Evolutionary conservation across 805 yeast genomes (phyloP).

Genomic region (Saccharomycopsis babjevae): DNA sequence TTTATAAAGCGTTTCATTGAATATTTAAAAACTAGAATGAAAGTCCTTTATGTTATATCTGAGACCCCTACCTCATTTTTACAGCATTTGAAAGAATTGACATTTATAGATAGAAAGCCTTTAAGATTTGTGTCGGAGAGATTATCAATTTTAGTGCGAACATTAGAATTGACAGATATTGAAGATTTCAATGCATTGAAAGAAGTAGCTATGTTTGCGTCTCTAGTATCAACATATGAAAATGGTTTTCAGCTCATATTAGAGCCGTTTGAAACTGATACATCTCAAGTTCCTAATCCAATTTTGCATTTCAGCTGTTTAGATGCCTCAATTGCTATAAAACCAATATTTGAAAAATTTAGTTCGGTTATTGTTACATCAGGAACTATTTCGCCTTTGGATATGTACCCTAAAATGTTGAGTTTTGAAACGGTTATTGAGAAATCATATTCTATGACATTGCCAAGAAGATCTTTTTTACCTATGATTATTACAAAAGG

Average conservation of each 20-base stretch:
- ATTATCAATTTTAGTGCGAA: conserved; percentile 75
- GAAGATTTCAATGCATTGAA: conserved; percentile 90
- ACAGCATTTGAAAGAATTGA: conserved; percentile 85
- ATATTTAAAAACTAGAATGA: conserved; percentile 93
- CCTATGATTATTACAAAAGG: conserved; percentile 97
- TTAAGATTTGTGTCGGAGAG: conserved; percentile 87
- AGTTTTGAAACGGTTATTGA: conserved; percentile 89
- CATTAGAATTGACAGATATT: conserved; percentile 76
- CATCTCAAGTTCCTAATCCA: conserved; percentile 93
- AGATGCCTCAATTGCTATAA: conserved; percentile 96
- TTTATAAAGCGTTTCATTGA: conserved; percentile 89
- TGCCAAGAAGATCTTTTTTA: conserved; percentile 82
- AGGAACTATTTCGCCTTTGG: conserved; percentile 96
- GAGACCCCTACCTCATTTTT: conserved; percentile 92
- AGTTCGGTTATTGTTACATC: conserved; percentile 90
- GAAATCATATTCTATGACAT: conserved; percentile 92
- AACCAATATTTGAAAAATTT: conserved; percentile 90
- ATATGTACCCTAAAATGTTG: conserved; percentile 96
- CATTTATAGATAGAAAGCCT: conserved; percentile 89
- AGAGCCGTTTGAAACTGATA: conserved; percentile 93
- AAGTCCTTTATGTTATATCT: conserved; percentile 92
- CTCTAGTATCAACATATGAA: conserved; percentile 90
- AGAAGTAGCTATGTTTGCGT: conserved; percentile 95
- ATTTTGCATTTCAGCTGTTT: conserved; percentile 85
- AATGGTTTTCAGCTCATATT: conserved; percentile 82